phyloP scores from a whole-genome alignment of 306 rosid species.

The Malus asiatica region DNA sequence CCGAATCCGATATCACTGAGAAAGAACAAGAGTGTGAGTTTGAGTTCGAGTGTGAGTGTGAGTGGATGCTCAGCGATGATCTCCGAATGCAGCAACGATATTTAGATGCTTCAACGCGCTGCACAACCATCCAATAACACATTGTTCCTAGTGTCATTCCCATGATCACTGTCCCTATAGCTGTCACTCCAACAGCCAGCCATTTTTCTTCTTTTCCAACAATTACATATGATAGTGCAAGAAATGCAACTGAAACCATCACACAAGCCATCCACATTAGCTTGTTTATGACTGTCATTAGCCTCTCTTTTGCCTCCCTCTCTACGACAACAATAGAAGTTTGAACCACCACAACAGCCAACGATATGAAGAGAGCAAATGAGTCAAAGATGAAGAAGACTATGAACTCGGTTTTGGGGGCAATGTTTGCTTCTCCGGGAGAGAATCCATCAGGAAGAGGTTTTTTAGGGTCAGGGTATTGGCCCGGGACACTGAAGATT shows the following conservation, averaged over 20 bases:
- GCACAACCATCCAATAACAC: conserved; percentile 61
- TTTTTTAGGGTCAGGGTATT: conserved; percentile 15
- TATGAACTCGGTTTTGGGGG: conserved; percentile 30
- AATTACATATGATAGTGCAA: conserved; percentile 66
- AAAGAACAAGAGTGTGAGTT: conserved; percentile 36
- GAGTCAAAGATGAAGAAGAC: conserved; percentile 65
- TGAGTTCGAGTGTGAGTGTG: conserved; percentile 16
- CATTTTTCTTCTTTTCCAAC: conserved; percentile 52
- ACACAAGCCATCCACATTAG: conserved; percentile 81
- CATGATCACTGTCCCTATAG: conserved; percentile 66
- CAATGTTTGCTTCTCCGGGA: conserved; percentile 54
- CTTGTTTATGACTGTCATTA: conserved; percentile 72
- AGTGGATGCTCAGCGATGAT: conserved; percentile 36
- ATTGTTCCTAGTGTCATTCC: conserved; percentile 64
- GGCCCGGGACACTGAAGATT: conserved; percentile 66
- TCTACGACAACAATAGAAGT: conserved; percentile 66
- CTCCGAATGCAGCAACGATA: conserved; percentile 44
- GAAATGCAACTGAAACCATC: conserved; percentile 62
- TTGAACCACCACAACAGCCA: conserved; percentile 83
- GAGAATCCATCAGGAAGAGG: conserved; percentile 27
- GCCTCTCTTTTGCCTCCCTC: conserved; percentile 52
- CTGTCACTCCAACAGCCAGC: conserved; percentile 59
- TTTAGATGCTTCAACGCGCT: conserved; percentile 53
- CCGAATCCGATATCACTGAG: conserved; percentile 52
- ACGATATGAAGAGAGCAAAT: conserved; percentile 66